Conservation (phyloP, 129 eudicot genomes). For the Escallonia herrerae region DNA sequence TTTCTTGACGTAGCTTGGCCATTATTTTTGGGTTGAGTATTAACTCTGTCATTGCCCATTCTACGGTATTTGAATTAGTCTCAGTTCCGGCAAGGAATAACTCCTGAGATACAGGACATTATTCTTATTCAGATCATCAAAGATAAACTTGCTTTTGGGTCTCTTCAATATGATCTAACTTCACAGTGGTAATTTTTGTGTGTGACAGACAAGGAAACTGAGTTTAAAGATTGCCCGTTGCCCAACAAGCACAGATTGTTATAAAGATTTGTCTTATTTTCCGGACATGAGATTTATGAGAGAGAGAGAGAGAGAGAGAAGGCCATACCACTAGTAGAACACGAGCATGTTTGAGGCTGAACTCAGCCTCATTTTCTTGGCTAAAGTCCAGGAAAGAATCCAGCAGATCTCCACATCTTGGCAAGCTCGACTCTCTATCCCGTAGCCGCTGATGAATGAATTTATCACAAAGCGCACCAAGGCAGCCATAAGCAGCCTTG, state of each 20-base stretch:
- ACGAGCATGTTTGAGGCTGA: slow-evolving; percentile 15
- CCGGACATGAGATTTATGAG: too few species aligned
- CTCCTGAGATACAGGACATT: slow-evolving; percentile 11
- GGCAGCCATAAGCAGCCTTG: slow-evolving; percentile 24
- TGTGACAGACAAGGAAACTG: too few species aligned
- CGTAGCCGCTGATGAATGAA: slow-evolving; percentile 19
- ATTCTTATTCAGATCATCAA: background rate
- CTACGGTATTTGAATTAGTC: slow-evolving; percentile 21
- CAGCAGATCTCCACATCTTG: slow-evolving; percentile 30
- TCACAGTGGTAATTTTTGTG: too few species aligned
- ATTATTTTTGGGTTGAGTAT: slow-evolving; percentile 24
- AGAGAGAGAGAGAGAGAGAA: background rate
- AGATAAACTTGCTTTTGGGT: too few species aligned
- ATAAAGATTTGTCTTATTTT: too few species aligned
- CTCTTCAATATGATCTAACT: too few species aligned
- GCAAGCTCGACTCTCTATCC: slow-evolving; percentile 11
- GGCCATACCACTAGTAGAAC: slow-evolving; percentile 28
- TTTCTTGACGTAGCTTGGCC: slow-evolving; percentile 20
- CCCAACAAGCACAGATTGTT: too few species aligned
- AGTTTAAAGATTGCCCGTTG: too few species aligned
- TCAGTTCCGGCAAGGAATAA: slow-evolving; percentile 29
- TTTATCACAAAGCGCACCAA: slow-evolving; percentile 12
- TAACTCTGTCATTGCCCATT: slow-evolving; percentile 31
- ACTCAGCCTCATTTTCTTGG: slow-evolving; percentile 12
- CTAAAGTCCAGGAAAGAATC: slow-evolving; percentile 35